Conservation (phyloP, 2,329 filamentous ascomycete genomes). For the Zarea fungicola region DNA sequence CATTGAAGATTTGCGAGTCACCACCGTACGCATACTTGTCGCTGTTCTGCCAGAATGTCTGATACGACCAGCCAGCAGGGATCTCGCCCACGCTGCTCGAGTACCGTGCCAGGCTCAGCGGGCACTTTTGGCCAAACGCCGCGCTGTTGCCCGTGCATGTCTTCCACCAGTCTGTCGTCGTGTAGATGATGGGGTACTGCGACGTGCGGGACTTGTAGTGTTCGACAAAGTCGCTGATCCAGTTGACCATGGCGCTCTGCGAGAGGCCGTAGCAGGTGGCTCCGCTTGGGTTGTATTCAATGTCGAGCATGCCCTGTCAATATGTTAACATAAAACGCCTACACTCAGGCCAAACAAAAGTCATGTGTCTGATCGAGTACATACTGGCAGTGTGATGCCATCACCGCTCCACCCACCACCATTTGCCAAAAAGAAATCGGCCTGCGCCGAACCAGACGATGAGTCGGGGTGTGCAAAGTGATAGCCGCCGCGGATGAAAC, state of each 20-base stretch:
- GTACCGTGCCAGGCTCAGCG: slow-evolving; percentile 44
- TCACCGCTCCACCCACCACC: slow-evolving; percentile 51
- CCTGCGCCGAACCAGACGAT: slow-evolving; percentile 42
- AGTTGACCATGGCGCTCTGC: slow-evolving; percentile 41
- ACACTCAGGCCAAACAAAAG: background rate
- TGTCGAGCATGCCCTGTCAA: slow-evolving; percentile 45
- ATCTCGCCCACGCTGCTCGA: slow-evolving; percentile 35
- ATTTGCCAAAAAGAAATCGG: slow-evolving; percentile 45
- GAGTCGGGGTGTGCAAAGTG: slow-evolving; percentile 47
- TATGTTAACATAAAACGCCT: background rate
- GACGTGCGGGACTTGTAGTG: slow-evolving; percentile 42
- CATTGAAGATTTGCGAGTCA: slow-evolving; percentile 20
- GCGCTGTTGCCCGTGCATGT: slow-evolving; percentile 45
- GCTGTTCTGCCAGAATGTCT: slow-evolving; percentile 42
- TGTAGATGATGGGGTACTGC: slow-evolving; percentile 49
- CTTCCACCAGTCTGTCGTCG: slow-evolving; percentile 48
- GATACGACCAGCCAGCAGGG: slow-evolving; percentile 46
- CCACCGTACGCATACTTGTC: slow-evolving; percentile 18
- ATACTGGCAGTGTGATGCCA: slow-evolving; percentile 44
- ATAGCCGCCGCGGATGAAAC: slow-evolving; percentile 50
- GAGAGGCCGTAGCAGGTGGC: slow-evolving; percentile 42
- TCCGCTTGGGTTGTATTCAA: slow-evolving; percentile 39
- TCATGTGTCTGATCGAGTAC: background rate
- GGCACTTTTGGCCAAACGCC: slow-evolving; percentile 40
- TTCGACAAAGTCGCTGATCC: slow-evolving; percentile 49